phyloP scores from a whole-genome alignment of 768 basidiomycete species.

The Agrocybe praecox region DNA sequence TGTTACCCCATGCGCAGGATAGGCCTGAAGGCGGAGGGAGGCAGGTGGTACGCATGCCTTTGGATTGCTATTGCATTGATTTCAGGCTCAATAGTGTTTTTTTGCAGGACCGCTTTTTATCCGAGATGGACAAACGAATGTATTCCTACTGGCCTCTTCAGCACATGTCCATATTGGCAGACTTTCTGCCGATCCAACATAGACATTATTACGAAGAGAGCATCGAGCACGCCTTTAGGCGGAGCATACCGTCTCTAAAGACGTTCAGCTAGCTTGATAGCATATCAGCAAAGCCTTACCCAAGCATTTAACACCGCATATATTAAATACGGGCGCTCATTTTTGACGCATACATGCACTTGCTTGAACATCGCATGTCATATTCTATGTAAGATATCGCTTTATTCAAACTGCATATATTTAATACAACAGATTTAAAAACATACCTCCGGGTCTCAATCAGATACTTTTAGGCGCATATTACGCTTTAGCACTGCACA shows the following conservation, averaged over 20 bases:
- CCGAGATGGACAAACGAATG: slow-evolving; percentile 31
- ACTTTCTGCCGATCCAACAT: slow-evolving; percentile 32
- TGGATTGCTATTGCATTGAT: slow-evolving; percentile 2
- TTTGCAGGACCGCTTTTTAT: slow-evolving; percentile 33
- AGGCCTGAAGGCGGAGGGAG: slow-evolving; percentile 17
- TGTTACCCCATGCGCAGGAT: slow-evolving; percentile 30
- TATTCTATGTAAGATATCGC: too few relatives aligned
- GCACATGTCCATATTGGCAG: slow-evolving; percentile 32
- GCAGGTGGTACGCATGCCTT: slow-evolving; percentile 29
- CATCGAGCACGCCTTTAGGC: slow-evolving; percentile 33
- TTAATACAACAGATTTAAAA: too few relatives aligned
- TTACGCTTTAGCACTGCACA: too few relatives aligned
- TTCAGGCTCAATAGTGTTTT: neutral
- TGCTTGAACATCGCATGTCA: too few relatives aligned
- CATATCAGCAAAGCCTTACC: neutral
- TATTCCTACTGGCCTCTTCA: slow-evolving; percentile 38
- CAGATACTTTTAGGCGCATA: too few relatives aligned
- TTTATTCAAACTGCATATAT: too few relatives aligned
- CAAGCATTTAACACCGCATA: neutral
- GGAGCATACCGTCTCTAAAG: slow-evolving; percentile 32
- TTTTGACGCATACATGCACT: too few relatives aligned
- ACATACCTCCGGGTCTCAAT: too few relatives aligned
- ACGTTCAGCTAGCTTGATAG: slow-evolving; percentile 20
- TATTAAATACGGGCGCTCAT: too few relatives aligned
- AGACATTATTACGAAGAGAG: slow-evolving; percentile 29